Evolutionary conservation across 108 stramenopile species (phyloP).

Genomic region (Bacterosira constricta): DNA sequence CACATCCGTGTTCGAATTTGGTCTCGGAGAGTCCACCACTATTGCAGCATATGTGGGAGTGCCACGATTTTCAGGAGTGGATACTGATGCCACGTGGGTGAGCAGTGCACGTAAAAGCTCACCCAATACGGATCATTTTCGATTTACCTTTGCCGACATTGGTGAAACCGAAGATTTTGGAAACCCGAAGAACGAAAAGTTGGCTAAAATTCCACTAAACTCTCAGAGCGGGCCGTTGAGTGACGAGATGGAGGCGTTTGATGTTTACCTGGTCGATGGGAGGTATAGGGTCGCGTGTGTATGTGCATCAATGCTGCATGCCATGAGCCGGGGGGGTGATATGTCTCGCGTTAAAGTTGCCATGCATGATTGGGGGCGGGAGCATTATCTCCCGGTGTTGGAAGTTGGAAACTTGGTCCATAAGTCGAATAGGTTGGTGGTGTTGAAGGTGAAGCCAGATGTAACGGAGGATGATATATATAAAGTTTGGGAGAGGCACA

Average conservation of each 20-base stretch:
- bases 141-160: slow-evolving; percentile 54
- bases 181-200: slow-evolving; percentile 6
- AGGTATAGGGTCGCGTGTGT: slow-evolving; percentile 45
- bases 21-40: slow-evolving; percentile 54
- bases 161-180: slow-evolving; percentile 41
- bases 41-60: slow-evolving; percentile 51
- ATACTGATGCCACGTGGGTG: slow-evolving; percentile 53
- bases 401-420: slow-evolving; percentile 6
- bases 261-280: slow-evolving; percentile 61
- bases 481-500: slow-evolving; percentile 21
- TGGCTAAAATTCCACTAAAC: slow-evolving; percentile 26
- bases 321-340: no score
- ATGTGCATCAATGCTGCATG: slow-evolving; percentile 38
- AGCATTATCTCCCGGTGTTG: neutral
- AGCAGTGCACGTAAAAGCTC: neutral
- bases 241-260: slow-evolving; percentile 44
- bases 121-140: slow-evolving; percentile 45
- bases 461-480: slow-evolving; percentile 26
- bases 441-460: slow-evolving; percentile 28
- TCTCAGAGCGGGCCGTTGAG: slow-evolving; percentile 46
- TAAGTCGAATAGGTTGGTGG: slow-evolving; percentile 6
- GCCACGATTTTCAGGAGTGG: slow-evolving; percentile 54
- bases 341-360: no score
- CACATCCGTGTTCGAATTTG: slow-evolving; percentile 57
- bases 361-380: neutral